These are phyloP conservation scores for Termitomyces sp. DNA, from an alignment of 768 basidiomycete species.

Conservation along the genomic window DNA sequence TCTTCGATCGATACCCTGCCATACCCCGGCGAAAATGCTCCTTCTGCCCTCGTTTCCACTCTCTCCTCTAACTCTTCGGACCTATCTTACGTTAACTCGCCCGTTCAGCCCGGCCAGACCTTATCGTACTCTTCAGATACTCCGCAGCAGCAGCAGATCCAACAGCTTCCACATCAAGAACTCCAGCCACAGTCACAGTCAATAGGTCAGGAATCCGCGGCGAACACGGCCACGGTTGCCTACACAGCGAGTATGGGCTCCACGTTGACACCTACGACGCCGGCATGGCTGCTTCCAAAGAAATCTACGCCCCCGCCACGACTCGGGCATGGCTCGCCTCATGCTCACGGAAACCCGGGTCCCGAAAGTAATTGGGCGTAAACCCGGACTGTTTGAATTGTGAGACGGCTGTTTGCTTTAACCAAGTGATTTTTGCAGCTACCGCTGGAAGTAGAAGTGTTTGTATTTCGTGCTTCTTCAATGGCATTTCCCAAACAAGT, in stretches of 20 bases:
- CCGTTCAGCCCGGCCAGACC: neutral
- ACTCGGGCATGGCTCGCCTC: neutral
- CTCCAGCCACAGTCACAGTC: neutral
- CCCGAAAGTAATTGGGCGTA: neutral
- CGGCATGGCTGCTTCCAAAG: slow-evolving; percentile 44
- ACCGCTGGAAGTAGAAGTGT: neutral
- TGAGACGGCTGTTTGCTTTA: neutral
- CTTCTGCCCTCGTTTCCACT: neutral
- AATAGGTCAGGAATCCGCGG: neutral
- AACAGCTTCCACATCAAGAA: neutral
- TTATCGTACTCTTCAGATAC: slow-evolving; percentile 4
- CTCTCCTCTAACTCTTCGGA: slow-evolving; percentile 3
- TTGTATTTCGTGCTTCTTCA: neutral
- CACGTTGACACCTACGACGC: slow-evolving; percentile 15
- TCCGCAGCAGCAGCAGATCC: slow-evolving; percentile 9
- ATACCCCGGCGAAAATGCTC: slow-evolving; percentile 15
- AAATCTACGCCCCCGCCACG: slow-evolving; percentile 17
- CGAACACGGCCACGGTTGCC: neutral
- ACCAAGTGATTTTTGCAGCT: neutral
- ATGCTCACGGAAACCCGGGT: slow-evolving; percentile 1
- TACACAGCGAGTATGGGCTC: neutral
- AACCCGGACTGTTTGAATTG: neutral
- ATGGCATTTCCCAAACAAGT: neutral
- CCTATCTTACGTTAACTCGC: slow-evolving; percentile 6
- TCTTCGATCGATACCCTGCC: slow-evolving; percentile 10